A percentile compares a stretch with the other conserved stretches of the same genome.
Evolutionary conservation across 306 rosid genomes (phyloP).

Genomic region (Casuarina equisetifolia): DNA sequence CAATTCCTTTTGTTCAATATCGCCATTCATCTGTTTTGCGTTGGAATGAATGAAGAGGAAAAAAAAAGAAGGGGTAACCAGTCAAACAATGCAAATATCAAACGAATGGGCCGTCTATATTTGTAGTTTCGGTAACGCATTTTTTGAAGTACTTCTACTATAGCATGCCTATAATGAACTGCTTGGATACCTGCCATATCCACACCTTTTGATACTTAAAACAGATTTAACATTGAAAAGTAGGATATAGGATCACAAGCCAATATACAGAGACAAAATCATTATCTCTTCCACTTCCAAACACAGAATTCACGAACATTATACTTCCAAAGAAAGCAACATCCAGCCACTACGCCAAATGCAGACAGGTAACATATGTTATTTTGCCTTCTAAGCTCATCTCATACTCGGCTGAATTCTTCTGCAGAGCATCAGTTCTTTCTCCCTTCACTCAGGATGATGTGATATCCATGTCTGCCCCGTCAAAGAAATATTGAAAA

Average conservation of each 20-base stretch:
- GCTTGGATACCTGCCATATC: neutral
- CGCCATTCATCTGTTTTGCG: too few relatives aligned
- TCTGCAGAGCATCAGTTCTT: conserved; percentile 56
- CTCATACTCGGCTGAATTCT: conserved; percentile 22
- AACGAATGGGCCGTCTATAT: neutral
- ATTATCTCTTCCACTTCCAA: conserved; percentile 28
- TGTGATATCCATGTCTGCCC: conserved; percentile 95
- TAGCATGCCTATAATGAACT: neutral
- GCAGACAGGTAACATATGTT: conserved; percentile 7
- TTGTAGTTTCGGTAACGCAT: neutral
- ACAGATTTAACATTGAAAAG: neutral
- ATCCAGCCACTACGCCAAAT: conserved; percentile 17
- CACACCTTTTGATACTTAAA: neutral
- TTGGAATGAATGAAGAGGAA: neutral
- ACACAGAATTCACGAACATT: conserved; percentile 19
- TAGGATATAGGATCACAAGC: neutral
- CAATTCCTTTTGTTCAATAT: too few relatives aligned
- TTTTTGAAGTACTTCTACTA: neutral
- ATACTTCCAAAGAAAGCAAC: conserved; percentile 22
- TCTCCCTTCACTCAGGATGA: conserved; percentile 85
- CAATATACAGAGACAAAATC: conserved; percentile 26
- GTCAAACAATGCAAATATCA: neutral
- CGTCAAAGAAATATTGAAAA: conserved; percentile 13
- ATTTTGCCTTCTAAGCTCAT: neutral
- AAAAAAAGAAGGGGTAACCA: neutral